phyloP scores from a whole-genome alignment of 208 protist species.

The Leishmania gerbilli region DNA sequence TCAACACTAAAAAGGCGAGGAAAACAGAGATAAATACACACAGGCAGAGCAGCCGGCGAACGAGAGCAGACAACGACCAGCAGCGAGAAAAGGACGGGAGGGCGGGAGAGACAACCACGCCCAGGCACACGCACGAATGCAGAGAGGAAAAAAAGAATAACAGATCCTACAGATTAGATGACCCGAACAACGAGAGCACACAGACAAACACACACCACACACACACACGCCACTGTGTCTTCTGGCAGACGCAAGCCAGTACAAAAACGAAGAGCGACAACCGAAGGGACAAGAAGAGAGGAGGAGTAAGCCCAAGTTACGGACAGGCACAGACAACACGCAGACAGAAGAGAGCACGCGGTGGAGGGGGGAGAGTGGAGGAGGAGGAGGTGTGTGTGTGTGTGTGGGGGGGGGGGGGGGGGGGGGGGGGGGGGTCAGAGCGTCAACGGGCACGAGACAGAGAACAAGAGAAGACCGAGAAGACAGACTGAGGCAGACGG shows the following conservation, averaged over 20 bases:
- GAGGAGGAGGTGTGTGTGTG: not conserved
- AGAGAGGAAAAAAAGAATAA: not conserved
- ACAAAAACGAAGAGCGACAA: not conserved
- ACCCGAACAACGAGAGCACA: not conserved
- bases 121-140: not conserved
- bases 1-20: not conserved
- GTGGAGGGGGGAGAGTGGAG: not conserved
- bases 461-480: too few species aligned
- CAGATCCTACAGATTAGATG: not conserved
- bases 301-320: too few species aligned
- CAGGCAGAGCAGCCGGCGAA: not conserved
- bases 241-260: not conserved
- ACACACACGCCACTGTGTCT: not conserved
- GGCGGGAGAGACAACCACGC: not conserved
- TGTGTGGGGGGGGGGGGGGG: too few species aligned
- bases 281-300: not conserved
- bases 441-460: too few species aligned
- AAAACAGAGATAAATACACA: not conserved
- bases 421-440: too few species aligned
- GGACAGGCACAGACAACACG: not conserved
- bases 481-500: too few species aligned
- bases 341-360: not conserved
- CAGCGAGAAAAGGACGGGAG: not conserved
- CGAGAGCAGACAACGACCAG: not conserved
- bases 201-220: too few species aligned